Conservation (phyloP, 805 yeast species). For the Jamesozyma gamospora region DNA sequence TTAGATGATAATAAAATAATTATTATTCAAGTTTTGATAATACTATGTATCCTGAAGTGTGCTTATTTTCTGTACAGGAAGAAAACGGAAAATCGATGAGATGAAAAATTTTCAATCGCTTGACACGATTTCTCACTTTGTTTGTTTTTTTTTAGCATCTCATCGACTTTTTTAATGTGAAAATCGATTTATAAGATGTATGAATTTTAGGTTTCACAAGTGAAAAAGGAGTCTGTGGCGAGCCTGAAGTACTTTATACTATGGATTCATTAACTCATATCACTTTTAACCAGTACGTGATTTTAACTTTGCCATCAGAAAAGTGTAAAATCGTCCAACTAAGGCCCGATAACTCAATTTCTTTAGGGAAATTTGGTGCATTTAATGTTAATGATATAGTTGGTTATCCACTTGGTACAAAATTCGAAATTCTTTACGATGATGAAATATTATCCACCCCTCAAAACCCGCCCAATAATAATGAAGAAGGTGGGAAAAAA, state of each 20-base stretch:
- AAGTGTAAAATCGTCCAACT: conserved; percentile 65
- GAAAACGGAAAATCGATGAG: conserved; percentile 9
- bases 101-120: conserved; percentile 10
- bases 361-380: conserved; percentile 86
- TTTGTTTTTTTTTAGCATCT: not conserved
- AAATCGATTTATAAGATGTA: not conserved
- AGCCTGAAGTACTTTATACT: too few species aligned
- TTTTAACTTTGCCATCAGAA: conserved; percentile 74
- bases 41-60: too few species aligned
- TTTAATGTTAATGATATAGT: conserved; percentile 65
- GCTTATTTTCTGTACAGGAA: too few species aligned
- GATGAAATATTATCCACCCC: conserved; percentile 1
- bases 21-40: too few species aligned
- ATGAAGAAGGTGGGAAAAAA: conserved; percentile 7
- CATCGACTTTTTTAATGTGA: conserved; percentile 1
- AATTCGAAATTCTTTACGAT: conserved; percentile 66
- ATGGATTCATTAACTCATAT: conserved; percentile 25
- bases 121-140: not conserved
- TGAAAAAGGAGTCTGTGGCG: too few species aligned
- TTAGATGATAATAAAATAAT: too few species aligned
- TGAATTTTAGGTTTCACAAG: too few species aligned
- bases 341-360: conserved; percentile 47
- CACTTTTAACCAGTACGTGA: conserved; percentile 32
- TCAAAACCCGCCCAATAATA: too few species aligned
- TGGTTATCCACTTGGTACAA: conserved; percentile 79